These are phyloP conservation scores for Luzula sylvatica DNA, from an alignment of 176 grass and related monocot genomes.

Conservation along the genomic window DNA sequence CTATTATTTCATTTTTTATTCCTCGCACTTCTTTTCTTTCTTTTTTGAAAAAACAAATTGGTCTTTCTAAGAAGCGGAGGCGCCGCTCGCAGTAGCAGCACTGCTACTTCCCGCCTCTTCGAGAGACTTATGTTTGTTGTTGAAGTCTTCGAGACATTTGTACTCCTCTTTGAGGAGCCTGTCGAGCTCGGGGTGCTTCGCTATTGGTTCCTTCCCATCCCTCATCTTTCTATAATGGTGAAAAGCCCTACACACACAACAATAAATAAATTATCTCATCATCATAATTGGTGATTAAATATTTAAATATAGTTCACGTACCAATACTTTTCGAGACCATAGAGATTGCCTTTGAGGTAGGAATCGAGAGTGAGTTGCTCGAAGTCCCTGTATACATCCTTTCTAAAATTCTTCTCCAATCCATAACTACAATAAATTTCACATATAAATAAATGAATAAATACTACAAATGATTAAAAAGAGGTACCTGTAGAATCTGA, in stretches of 20 bases:
- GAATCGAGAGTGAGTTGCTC: conserved; percentile 70
- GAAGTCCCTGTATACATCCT: conserved; percentile 83
- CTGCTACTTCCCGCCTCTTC: conserved; percentile 33
- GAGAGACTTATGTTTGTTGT: conserved; percentile 21
- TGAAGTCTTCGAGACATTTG: conserved; percentile 55
- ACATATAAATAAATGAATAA: conserved; percentile 1
- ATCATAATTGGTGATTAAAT: conserved; percentile 10
- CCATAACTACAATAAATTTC: conserved; percentile 70
- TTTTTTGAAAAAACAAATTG: neutral
- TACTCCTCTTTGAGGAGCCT: conserved; percentile 68
- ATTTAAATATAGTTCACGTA: conserved; percentile 21
- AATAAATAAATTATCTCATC: neutral
- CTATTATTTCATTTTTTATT: neutral
- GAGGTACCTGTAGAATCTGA: conserved; percentile 93
- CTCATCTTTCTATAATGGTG: conserved; percentile 62
- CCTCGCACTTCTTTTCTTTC: neutral
- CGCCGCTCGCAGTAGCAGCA: neutral
- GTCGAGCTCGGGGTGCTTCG: conserved; percentile 57
- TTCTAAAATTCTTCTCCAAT: conserved; percentile 85
- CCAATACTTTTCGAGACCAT: conserved; percentile 99
- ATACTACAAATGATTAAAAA: conserved; percentile 6
- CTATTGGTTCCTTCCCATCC: conserved; percentile 27
- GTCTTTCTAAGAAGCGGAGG: conserved; percentile 27
- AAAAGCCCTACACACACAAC: conserved; percentile 58
- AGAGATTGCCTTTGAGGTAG: conserved; percentile 75